Base-by-base conservation (phyloP, 192 early-diverging fungal species). In the Mycoemilia scoparia region DNA sequence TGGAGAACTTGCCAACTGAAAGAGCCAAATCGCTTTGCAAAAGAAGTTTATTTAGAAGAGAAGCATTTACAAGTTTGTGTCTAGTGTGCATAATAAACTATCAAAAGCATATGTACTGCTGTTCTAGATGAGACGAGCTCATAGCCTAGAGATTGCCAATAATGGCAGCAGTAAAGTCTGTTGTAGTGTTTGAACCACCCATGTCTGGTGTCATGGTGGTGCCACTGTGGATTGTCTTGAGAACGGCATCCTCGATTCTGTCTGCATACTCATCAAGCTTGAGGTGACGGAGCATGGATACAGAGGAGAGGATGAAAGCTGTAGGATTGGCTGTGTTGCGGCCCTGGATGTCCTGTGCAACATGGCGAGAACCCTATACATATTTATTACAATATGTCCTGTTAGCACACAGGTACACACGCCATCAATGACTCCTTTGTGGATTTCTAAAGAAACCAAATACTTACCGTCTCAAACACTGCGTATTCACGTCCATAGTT, bases 401-500 rank as follows among this genome's bases (percentile, higher is more conserved):
- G 4, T 31, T 29, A 11, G 21, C 7, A 36, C 17, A 35, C 12
- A 21, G 17, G 40, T 7, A 34, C 21, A 35, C 1, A 31, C 11
- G 24, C 11, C 16, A 21, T 5, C 9, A n/a, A n/a, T 13, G 4
- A 42, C 12, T 26, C 12, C 7, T 34, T 11, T 34, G 12, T 34
- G 66, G n/a, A n/a, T n/a, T n/a, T n/a, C n/a, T n/a, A n/a, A n/a
- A n/a, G n/a, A n/a, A n/a, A n/a, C n/a, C n/a, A n/a, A n/a, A n/a
- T n/a, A n/a, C n/a, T n/a, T n/a, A n/a, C 81, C 14, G 93, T 88
- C 69, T 98, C 90, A 44, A 98, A 98, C 50, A 98, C 83, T 34
- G 87, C 90, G 62, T 71, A 93, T 62, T 98, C 80, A 46, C 82
- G 70, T 41, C 93, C 93, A 67, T 93, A 85, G 79, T 95, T 98